Conservation (phyloP, 1,284 basidiomycete genomes). For the Pseudozyma flocculosa region DNA sequence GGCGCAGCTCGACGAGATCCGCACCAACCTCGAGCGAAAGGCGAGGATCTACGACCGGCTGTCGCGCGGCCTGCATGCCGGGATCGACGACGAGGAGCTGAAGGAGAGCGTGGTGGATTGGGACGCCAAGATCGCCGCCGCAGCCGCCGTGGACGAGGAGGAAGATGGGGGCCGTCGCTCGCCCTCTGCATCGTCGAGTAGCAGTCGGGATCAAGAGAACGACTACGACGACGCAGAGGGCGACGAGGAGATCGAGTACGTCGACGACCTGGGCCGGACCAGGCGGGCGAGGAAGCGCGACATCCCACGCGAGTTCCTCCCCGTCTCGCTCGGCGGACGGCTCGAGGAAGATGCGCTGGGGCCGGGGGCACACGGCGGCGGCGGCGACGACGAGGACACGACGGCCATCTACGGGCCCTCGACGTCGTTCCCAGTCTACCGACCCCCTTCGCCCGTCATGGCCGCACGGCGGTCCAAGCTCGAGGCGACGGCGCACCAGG, state of each 20-base stretch:
- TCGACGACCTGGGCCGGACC: constrained; percentile 79
- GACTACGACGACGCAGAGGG: constrained; percentile 67
- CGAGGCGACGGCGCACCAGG: not conserved
- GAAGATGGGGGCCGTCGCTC: constrained; percentile 5
- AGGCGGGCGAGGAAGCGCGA: constrained; percentile 72
- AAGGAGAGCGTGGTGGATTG: constrained; percentile 83
- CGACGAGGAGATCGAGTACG: constrained; percentile 71
- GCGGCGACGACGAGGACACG: constrained; percentile 2
- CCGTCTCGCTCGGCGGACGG: not conserved
- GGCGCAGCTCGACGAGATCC: constrained; percentile 65
- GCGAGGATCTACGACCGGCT: constrained; percentile 79
- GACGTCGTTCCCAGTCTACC: constrained; percentile 77
- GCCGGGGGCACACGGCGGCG: constrained; percentile 61
- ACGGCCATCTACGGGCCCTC: constrained; percentile 31
- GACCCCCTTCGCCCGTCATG: constrained; percentile 60
- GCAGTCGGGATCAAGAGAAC: too few relatives aligned
- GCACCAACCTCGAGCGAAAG: constrained; percentile 71
- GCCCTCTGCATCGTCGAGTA: too few relatives aligned
- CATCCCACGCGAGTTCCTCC: constrained; percentile 69
- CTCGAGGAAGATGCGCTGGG: not conserved
- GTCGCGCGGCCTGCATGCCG: constrained; percentile 75
- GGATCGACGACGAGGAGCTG: constrained; percentile 61
- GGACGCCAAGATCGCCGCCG: constrained; percentile 65
- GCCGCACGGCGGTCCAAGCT: not conserved
- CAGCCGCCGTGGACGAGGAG: constrained; percentile 63